A percentile compares a stretch with the other conserved stretches of the same genome.
Conservation (phyloP, 2,329 filamentous ascomycete species). For the Ambrosiella xylebori region DNA sequence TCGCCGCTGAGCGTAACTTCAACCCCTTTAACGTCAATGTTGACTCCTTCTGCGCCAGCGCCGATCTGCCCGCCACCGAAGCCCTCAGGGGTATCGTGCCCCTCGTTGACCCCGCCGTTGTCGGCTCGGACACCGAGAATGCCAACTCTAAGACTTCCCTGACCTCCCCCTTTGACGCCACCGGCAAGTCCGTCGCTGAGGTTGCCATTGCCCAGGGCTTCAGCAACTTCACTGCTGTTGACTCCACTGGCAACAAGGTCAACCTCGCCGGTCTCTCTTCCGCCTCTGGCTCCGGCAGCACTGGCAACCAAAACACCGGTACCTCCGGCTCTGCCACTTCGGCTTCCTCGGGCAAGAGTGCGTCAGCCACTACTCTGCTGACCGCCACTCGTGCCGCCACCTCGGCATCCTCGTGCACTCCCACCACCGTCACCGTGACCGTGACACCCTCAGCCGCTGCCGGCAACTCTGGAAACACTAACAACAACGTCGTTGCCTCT, state of each 20-base stretch:
- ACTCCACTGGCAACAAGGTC: constrained; percentile 19
- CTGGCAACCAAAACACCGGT: constrained; percentile 8
- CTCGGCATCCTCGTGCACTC: neutral
- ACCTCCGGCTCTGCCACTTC: constrained; percentile 5
- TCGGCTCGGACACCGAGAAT: constrained; percentile 39
- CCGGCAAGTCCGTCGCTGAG: constrained; percentile 48
- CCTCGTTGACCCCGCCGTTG: constrained; percentile 47
- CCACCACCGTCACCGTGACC: constrained; percentile 14
- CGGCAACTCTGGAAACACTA: constrained; percentile 9
- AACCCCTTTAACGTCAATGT: constrained; percentile 45
- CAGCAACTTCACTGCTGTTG: constrained; percentile 36
- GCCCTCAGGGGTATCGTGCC: constrained; percentile 50
- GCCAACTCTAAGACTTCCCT: constrained; percentile 38
- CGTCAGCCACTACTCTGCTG: constrained; percentile 14
- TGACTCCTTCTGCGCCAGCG: constrained; percentile 46
- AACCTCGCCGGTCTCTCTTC: constrained; percentile 19
- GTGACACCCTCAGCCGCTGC: constrained; percentile 12
- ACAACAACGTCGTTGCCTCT: constrained; percentile 1
- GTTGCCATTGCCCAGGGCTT: constrained; percentile 45
- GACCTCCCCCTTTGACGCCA: constrained; percentile 36
- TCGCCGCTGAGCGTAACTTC: constrained; percentile 50
- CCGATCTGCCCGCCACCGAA: constrained; percentile 41
- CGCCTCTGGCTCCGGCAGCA: constrained; percentile 12
- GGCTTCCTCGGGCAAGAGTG: neutral
- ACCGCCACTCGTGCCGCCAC: neutral